Base-by-base conservation (phyloP, 2,329 filamentous ascomycete genomes). In the Pezicula rhizophila region DNA sequence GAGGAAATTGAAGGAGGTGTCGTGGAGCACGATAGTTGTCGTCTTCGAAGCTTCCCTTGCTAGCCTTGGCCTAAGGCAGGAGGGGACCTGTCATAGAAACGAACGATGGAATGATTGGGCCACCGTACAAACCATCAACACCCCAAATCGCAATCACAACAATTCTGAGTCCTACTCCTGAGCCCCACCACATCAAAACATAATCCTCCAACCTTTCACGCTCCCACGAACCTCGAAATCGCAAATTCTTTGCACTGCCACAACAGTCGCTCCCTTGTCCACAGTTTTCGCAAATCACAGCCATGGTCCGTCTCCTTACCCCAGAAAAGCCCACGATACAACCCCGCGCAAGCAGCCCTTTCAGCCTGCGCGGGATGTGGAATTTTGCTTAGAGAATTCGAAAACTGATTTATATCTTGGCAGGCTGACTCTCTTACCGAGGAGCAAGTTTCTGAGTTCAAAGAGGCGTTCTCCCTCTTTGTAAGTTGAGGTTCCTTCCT, bases 371-470 rank as follows among this genome's bases (percentile, higher is more conserved):
- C 50, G 41, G 48, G 48, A 35, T 43, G 25, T 38, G 46, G 50
- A 31, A 48, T 42, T 40, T 50, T 39, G 17, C 44, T 49, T 40
- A 52, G 52, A 26, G 49, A 65, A 60, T 50, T 57, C 54, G 57
- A 54, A 60, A 34, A 50, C 52, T 57, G 43, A 46, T 23, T 28
- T 18, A 41, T 46, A 25, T 23, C 11, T 25, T 42, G 58, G 50
- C 70, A 97, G 92, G 92, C 92, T 71, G 93, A 99, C 72, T 92
- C 92, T 72, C 86, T 99, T 68, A 97, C 93, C 64, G 93, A 99
- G 81, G 93, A 99, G 78, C 93, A 99, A 82, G 93, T 99, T 71
- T 97, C 93, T 70, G 93, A 99, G 79, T 99, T 97, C 81, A 99
- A 97, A 87, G 93, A 99, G 79, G 93, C 93, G 48, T 99, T 99